Conservation (phyloP, 495 filamentous ascomycete genomes). For the Penicillium paradoxum region DNA sequence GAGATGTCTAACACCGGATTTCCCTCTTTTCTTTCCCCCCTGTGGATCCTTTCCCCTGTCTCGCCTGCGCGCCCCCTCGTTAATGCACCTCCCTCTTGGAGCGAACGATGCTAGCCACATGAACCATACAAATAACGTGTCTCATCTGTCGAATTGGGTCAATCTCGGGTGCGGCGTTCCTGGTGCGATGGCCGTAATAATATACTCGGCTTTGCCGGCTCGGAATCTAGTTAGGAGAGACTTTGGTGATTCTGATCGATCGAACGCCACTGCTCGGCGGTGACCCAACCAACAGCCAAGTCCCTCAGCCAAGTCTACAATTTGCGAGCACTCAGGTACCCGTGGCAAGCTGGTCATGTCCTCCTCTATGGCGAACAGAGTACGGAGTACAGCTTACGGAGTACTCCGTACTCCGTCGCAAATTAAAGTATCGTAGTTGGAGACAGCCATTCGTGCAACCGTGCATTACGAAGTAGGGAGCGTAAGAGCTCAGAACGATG, state of each 20-base stretch:
- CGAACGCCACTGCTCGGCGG: slow-evolving; percentile 2
- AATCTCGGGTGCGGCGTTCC: too few species aligned
- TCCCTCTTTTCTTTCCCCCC: background rate
- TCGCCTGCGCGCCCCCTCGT: background rate
- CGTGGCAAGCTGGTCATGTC: background rate
- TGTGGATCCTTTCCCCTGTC: slow-evolving; percentile 6
- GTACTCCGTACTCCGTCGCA: too few species aligned
- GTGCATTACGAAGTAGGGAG: background rate
- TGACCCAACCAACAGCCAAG: background rate
- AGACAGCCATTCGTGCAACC: too few species aligned
- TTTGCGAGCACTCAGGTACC: background rate
- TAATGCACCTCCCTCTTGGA: background rate
- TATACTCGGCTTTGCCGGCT: too few species aligned
- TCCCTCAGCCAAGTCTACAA: background rate
- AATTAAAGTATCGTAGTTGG: too few species aligned
- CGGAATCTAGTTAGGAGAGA: background rate
- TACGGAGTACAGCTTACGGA: background rate
- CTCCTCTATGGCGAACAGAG: background rate
- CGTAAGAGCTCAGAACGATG: background rate
- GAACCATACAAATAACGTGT: background rate
- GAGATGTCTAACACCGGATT: background rate
- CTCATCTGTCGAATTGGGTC: slow-evolving; percentile 1
- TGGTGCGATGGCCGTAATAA: too few species aligned
- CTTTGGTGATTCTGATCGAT: slow-evolving; percentile 1
- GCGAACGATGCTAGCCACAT: background rate